A percentile compares a stretch with the other conserved stretches of the same genome.
Conservation (phyloP, 108 stramenopile species). For the Mediolabrus comicus region DNA sequence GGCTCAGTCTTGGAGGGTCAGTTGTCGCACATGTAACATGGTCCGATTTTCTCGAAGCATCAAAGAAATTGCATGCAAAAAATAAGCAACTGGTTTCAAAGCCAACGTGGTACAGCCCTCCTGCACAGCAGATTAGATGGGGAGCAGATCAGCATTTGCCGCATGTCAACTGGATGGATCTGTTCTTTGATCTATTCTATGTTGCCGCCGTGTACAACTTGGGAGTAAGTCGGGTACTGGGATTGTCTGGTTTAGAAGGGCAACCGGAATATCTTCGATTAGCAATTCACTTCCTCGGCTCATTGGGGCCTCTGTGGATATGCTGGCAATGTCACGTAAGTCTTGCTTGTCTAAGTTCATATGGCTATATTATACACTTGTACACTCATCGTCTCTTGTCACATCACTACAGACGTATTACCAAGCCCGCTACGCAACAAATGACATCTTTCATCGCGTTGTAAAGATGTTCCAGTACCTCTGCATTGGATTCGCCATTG, state of each 20-base stretch:
- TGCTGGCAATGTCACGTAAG: neutral
- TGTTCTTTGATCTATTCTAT: slow-evolving; percentile 69
- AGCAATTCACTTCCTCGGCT: slow-evolving; percentile 28
- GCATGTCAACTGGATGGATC: slow-evolving; percentile 59
- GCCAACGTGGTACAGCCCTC: slow-evolving; percentile 31
- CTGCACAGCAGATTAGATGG: slow-evolving; percentile 49
- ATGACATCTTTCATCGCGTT: slow-evolving; percentile 17
- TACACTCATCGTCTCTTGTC: too few species aligned
- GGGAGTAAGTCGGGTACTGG: neutral
- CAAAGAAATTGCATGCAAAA: too few species aligned
- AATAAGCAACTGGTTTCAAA: neutral
- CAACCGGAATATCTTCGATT: neutral
- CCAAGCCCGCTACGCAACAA: neutral
- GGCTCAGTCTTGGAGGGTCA: too few species aligned
- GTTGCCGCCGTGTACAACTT: slow-evolving; percentile 62
- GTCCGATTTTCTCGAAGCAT: too few species aligned
- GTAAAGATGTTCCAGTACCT: slow-evolving; percentile 4
- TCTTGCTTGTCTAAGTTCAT: neutral
- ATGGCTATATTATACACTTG: too few species aligned
- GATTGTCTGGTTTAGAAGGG: neutral
- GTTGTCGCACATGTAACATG: too few species aligned
- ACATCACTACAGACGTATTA: slow-evolving; percentile 4
- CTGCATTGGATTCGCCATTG: slow-evolving; percentile 8
- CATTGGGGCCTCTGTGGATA: slow-evolving; percentile 29
- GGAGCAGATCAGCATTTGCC: slow-evolving; percentile 45